Conservation (phyloP, 225 moss, liverwort and hornwort genomes). For the Asterella californica region DNA sequence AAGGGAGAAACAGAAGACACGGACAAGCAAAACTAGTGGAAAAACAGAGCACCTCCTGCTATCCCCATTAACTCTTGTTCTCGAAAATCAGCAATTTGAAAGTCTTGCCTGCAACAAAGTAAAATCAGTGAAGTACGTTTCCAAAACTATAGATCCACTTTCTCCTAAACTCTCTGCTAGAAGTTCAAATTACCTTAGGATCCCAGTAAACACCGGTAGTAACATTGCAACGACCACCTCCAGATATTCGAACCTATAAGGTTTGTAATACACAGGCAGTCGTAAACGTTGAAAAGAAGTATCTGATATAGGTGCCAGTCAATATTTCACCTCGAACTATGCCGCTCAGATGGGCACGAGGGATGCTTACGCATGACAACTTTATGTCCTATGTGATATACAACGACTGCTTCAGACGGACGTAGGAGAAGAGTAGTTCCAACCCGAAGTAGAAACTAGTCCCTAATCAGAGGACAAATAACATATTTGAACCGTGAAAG, state of each 20-base stretch:
- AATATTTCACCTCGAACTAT: background rate
- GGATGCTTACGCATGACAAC: too few relatives aligned
- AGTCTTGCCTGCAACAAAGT: background rate
- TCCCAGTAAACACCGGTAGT: constrained; percentile 81
- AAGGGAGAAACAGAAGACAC: too few relatives aligned
- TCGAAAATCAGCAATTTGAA: background rate
- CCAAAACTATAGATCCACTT: background rate
- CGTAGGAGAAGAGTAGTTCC: background rate
- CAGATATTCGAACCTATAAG: constrained; percentile 75
- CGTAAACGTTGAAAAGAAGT: background rate
- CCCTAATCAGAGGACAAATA: background rate
- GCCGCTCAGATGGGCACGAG: too few relatives aligned
- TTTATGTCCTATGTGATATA: background rate
- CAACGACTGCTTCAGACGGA: background rate
- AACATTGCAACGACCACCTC: constrained; percentile 95
- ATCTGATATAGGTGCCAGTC: background rate
- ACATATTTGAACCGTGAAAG: background rate
- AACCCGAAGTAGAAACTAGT: background rate
- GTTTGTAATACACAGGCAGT: background rate
- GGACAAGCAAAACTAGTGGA: background rate
- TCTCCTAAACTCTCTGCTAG: background rate
- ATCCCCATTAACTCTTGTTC: background rate
- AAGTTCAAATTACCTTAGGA: constrained; percentile 50
- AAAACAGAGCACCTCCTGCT: background rate
- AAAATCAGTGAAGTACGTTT: background rate